Base-by-base conservation (phyloP, 148 eudicot genomes). In the Fagopyrum esculentum region DNA sequence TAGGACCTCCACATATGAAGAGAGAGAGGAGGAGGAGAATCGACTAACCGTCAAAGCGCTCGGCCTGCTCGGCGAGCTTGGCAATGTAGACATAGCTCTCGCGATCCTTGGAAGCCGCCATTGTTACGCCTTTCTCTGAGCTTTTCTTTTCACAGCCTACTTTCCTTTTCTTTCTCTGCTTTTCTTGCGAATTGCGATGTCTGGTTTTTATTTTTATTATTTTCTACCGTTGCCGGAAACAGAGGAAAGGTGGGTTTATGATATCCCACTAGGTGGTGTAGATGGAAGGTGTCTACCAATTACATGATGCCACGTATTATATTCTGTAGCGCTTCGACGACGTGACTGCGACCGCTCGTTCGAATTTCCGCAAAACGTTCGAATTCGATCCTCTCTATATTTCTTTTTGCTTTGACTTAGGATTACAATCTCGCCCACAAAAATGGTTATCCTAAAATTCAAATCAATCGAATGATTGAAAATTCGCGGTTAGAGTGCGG, bases 41-140 rank as follows among this genome's bases (percentile, higher is more conserved):
- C 5, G 49, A 69, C 72, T 1, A 69, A 69, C 72, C 72, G 10
- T 69, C 72, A 13, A 35, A 69, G 49, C 72, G 72, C 49, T 69
- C 72, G 22, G 72, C 72, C 29, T 69, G 72, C 72, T 69, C 26
- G 26, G 26, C 26, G 26, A 22, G 26, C 26, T 22, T 22, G 26
- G 26, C 26, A 22, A 22, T 22, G 72, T 69, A 71, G 72, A 69
- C 72, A 43, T 35, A 69, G 72, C n/a, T 69, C 48, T 69, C 72
- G 50, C 72, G 72, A 43, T 69, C 72, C 7, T 69, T 44, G 72
- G 72, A 69, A 45, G 72, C 50, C 19, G 48, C 72, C 72, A 69
- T 69, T 49, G 61, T 8, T 8, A 69, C 72, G 15, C 22, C 47
- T 69, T 17, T 69, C 48, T 40, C 48, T 40, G 50, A 69, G 19